Base-by-base conservation (phyloP, 768 basidiomycete genomes). In the Rhizopogon rudus region DNA sequence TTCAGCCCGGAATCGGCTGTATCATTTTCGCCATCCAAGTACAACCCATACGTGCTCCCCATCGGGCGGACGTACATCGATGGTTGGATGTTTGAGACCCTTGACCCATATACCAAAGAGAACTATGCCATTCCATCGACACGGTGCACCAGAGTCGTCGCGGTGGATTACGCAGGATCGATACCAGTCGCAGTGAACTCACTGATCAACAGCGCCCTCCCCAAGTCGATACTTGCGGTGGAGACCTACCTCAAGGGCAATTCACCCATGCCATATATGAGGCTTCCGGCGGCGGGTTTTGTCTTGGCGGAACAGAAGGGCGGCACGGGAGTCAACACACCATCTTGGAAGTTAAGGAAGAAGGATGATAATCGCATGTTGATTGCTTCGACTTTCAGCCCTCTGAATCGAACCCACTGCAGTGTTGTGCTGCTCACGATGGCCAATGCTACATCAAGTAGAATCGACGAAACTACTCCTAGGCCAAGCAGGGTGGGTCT, bases 101-200 rank as follows among this genome's bases (percentile, higher is more conserved):
- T 98, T 45, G 96, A 98, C 65, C 94, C 95, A 0, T 98, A 98
- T 61, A 88, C 92, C 22, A 87, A 86, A 57, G 93, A 96, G 70
- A 93, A 92, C 60, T 96, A 93, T 65, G 82, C 92, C 12, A 96
- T 98, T 44, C 97, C 95, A 1, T 97, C 93, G 3, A 92, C 94
- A 40, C 73, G 88, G 45, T 95, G 92, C 68, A 93, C 89, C 43
- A 79, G 91, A 54, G 75, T 96, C 40, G 83, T 90, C 3, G 88
- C 91, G 1, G 80, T 94, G 56, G 95, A 98, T 69, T 93, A 87
- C 64, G 85, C 86, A 8, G 95, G 93, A 2, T 86, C 84, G 1
- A 81, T 96, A 40, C 93, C 94, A 0, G 81, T 86, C 16, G 86
- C 91, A 0, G 80, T 93, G 57, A 96, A 94, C 67, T 82, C 88